Base-by-base conservation (phyloP, 345 rosid genomes). In the Raphanus raphanistrum region DNA sequence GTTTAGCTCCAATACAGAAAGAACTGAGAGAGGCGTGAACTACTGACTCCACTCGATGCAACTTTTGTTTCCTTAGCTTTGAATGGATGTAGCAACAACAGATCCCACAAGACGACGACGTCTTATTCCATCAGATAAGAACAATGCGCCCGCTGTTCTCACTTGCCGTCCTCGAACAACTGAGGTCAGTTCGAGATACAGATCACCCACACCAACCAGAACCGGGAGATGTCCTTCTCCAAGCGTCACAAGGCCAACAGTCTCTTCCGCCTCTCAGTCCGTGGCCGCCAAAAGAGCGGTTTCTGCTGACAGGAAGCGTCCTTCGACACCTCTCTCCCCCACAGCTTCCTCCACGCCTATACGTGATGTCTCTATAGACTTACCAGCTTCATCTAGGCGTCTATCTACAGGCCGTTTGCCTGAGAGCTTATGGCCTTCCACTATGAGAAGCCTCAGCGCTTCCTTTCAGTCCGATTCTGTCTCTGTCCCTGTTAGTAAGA, bases 341-440 rank as follows among this genome's bases (percentile, higher is more conserved):
- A 69, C 78, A 50, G 79, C 86, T 28, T 89, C 87, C 3, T 86
- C 84, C 72, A 96, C 98, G 8, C 97, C 98, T 0, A 88, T 91
- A 73, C 78, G 79, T 55, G 99, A 91, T 10, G 80, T 84, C 63
- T 87, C 86, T 68, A 71, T 84, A n/a, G 86, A 88, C 80, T 68
- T 77, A 64, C 86, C 84, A 41, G 66, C 84, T 60, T 74, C 88
- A 61, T 82, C 92, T 70, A 90, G 98, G 82, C 89, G 90, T 84
- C 70, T 85, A 66, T 85, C 86, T 70, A 75, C 80, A 6, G 90
- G 92, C 45, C 84, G 90, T 72, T 77, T 91, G 78, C 90, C 93
- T 76, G 99, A 95, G 83, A 81, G 97, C 76, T 85, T 95, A 84
- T 95, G 99, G 99, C 99, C 99, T 77, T 95, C 99, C 66, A 95